A percentile compares a stretch with the other conserved stretches of the same genome.
Evolutionary conservation across 495 filamentous ascomycete species (phyloP).

Genomic region (Saxophila tyrrhenica): DNA sequence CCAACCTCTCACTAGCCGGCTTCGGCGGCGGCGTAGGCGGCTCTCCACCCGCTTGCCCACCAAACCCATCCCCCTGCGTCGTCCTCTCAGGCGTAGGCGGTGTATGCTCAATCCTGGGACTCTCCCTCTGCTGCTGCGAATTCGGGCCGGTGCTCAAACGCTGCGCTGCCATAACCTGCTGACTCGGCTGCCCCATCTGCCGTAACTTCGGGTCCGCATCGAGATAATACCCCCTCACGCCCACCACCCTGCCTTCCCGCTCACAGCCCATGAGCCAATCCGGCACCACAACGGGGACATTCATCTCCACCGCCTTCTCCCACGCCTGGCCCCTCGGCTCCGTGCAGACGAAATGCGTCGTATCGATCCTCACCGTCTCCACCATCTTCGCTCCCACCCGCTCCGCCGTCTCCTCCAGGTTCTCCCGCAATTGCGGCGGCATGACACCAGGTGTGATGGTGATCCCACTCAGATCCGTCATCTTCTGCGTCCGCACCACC

Average conservation of each 20-base stretch:
- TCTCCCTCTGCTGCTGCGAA: conserved; percentile 16
- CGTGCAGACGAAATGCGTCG: conserved; percentile 97
- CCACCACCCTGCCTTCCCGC: conserved; percentile 80
- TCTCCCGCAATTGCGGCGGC: conserved; percentile 61
- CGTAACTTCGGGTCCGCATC: conserved; percentile 66
- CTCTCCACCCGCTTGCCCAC: conserved; percentile 2
- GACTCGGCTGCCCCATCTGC: conserved; percentile 38
- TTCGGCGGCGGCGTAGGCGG: conserved; percentile 8
- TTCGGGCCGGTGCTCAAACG: not conserved
- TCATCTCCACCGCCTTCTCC: conserved; percentile 96
- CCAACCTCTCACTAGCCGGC: conserved; percentile 1
- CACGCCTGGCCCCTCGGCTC: conserved; percentile 80
- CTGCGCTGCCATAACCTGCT: conserved; percentile 13
- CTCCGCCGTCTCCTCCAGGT: conserved; percentile 61
- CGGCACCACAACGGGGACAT: conserved; percentile 93
- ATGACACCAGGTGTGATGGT: conserved; percentile 88
- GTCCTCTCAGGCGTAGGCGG: conserved; percentile 32
- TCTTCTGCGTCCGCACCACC: conserved; percentile 85
- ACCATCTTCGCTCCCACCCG: conserved; percentile 87
- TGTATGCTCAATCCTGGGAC: conserved; percentile 34
- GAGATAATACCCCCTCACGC: conserved; percentile 90
- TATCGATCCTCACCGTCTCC: conserved; percentile 88
- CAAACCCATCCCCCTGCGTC: not conserved
- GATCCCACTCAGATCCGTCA: conserved; percentile 94
- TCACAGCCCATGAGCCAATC: conserved; percentile 97